A percentile compares a stretch with the other conserved stretches of the same genome.
Conservation (phyloP, 805 yeast species). For the Isabelozyma pseudorhagii region DNA sequence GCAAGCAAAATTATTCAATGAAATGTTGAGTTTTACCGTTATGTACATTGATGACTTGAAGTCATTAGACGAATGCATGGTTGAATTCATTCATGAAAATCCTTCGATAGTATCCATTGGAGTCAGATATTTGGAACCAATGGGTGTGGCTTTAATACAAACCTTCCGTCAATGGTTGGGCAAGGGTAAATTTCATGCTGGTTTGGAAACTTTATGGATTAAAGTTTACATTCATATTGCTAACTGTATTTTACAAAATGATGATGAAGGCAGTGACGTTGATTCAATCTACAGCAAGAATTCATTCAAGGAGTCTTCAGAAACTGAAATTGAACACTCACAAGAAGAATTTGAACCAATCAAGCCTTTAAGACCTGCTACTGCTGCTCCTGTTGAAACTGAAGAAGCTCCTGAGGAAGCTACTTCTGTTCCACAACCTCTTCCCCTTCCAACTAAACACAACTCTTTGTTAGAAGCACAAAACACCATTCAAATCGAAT, state of each 20-base stretch:
- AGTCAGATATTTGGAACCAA: constrained; percentile 34
- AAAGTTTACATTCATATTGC: constrained; percentile 38
- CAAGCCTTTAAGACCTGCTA: constrained; percentile 23
- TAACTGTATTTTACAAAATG: constrained; percentile 28
- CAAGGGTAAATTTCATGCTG: constrained; percentile 22
- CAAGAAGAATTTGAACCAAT: constrained; percentile 14
- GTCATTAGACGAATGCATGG: constrained; percentile 31
- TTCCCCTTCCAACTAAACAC: neutral
- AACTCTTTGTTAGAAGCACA: constrained; percentile 1
- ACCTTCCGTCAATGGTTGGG: constrained; percentile 38
- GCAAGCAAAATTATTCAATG: constrained; percentile 35
- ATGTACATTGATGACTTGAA: constrained; percentile 24
- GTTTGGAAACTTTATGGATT: constrained; percentile 37
- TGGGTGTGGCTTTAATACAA: constrained; percentile 37
- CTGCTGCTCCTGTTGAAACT: neutral
- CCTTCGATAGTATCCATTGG: constrained; percentile 19
- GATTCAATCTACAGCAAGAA: constrained; percentile 17
- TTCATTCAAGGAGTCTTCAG: constrained; percentile 5
- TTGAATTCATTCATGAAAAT: constrained; percentile 30
- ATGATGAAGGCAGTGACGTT: constrained; percentile 19
- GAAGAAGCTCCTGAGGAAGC: neutral
- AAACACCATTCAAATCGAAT: constrained; percentile 20
- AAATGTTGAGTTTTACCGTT: constrained; percentile 29
- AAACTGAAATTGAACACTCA: constrained; percentile 4
- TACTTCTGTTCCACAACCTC: constrained; percentile 1